These are phyloP conservation scores for Arthrobotrys conoides DNA, from an alignment of 2,329 filamentous ascomycete genomes.

Conservation along the genomic window DNA sequence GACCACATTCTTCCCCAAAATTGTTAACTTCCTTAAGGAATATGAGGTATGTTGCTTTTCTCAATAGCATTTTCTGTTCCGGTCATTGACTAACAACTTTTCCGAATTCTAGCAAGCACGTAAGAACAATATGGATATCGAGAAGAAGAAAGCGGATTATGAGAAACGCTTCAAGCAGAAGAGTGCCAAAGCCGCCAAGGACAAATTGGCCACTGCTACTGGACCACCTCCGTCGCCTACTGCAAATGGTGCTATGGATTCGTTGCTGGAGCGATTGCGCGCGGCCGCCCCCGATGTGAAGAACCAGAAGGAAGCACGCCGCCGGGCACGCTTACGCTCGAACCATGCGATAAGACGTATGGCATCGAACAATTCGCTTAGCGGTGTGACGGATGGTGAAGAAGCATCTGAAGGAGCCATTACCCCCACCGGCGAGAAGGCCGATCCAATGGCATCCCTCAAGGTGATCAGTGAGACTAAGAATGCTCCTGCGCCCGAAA, in stretches of 20 bases:
- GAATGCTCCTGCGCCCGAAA: slow-evolving; percentile 2
- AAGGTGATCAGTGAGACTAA: slow-evolving; percentile 46
- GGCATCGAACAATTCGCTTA: slow-evolving; percentile 57
- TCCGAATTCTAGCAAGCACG: slow-evolving; percentile 73
- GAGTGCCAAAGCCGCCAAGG: slow-evolving; percentile 48
- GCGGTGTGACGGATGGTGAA: slow-evolving; percentile 56
- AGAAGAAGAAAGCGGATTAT: slow-evolving; percentile 86
- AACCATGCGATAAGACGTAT: slow-evolving; percentile 53
- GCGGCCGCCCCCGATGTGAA: slow-evolving; percentile 90
- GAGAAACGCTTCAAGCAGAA: slow-evolving; percentile 74
- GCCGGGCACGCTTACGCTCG: slow-evolving; percentile 78
- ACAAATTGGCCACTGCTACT: slow-evolving; percentile 32
- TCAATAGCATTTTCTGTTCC: neutral
- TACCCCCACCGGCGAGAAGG: slow-evolving; percentile 45
- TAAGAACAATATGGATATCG: slow-evolving; percentile 88
- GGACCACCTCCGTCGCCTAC: slow-evolving; percentile 75
- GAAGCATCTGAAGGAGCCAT: slow-evolving; percentile 45
- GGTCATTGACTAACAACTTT: slow-evolving; percentile 42
- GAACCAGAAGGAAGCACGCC: slow-evolving; percentile 88
- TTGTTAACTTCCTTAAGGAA: slow-evolving; percentile 88
- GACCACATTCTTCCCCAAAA: slow-evolving; percentile 93
- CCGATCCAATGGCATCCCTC: slow-evolving; percentile 29
- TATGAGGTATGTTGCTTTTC: slow-evolving; percentile 78
- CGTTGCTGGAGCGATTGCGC: slow-evolving; percentile 91
- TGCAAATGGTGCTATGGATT: slow-evolving; percentile 93